A percentile compares a stretch with the other conserved stretches of the same genome.
These are phyloP conservation scores for Huntiella bhutanensis DNA, from an alignment of 2,329 filamentous ascomycete genomes.

Conservation along the genomic window DNA sequence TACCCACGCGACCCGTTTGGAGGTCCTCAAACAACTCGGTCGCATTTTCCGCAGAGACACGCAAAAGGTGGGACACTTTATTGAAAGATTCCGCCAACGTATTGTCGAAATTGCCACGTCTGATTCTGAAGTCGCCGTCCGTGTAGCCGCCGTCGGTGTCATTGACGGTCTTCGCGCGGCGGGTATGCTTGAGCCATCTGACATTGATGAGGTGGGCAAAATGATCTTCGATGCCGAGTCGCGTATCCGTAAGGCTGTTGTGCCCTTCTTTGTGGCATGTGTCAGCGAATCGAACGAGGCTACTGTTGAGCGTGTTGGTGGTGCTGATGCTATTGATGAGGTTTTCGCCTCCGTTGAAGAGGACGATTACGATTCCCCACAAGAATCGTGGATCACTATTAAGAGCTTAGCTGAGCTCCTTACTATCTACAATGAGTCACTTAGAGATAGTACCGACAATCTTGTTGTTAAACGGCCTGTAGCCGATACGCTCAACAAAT, in stretches of 20 bases:
- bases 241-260: conserved; percentile 71
- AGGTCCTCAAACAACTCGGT: conserved; percentile 67
- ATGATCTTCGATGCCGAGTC: conserved; percentile 78
- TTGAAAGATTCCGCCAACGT: conserved; percentile 71
- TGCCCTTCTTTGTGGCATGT: conserved; percentile 76
- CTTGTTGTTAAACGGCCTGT: conserved; percentile 17
- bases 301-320: conserved; percentile 69
- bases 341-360: conserved; percentile 51
- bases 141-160: conserved; percentile 61
- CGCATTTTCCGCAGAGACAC: conserved; percentile 64
- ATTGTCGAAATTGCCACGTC: conserved; percentile 83
- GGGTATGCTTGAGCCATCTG: conserved; percentile 74
- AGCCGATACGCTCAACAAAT: conserved; percentile 38
- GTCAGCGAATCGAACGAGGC: conserved; percentile 64
- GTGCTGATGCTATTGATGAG: conserved; percentile 59
- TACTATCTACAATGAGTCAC: conserved; percentile 47
- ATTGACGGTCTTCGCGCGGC: conserved; percentile 66
- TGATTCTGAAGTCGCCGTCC: conserved; percentile 65
- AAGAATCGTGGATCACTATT: conserved; percentile 71
- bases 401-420: conserved; percentile 80
- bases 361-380: conserved; percentile 58
- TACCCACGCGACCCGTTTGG: conserved; percentile 53
- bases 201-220: conserved; percentile 74
- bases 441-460: conserved; percentile 6
- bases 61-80: conserved; percentile 76